phyloP scores from a whole-genome alignment of 768 basidiomycete species.

The Rhodosporidiobolus odoratus region DNA sequence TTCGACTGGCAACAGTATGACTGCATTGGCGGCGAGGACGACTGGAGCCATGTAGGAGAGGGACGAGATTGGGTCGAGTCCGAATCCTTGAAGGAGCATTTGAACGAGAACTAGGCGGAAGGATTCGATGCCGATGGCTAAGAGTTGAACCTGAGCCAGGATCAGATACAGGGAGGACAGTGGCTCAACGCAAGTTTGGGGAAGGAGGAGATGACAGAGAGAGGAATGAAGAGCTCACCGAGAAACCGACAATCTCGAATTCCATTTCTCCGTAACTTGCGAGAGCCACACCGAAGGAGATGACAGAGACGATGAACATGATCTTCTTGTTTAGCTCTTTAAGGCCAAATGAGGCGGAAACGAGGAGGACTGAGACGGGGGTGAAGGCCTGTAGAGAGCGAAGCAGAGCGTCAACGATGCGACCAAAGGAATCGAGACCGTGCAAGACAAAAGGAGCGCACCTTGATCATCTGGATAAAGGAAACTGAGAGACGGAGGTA shows the following conservation, averaged over 20 bases:
- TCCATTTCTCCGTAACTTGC: conserved; percentile 80
- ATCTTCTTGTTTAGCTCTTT: conserved; percentile 59
- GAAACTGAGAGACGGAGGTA: conserved; percentile 83
- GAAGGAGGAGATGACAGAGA: conserved; percentile 81
- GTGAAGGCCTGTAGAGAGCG: conserved; percentile 63
- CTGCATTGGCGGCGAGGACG: conserved; percentile 78
- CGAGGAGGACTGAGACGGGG: conserved; percentile 82
- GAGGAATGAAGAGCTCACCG: conserved; percentile 54
- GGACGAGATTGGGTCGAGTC: conserved; percentile 53
- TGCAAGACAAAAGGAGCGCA: conserved; percentile 42
- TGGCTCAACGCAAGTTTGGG: neutral
- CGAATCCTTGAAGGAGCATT: conserved; percentile 83
- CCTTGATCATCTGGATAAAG: conserved; percentile 75
- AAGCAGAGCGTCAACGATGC: neutral
- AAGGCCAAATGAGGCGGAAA: conserved; percentile 81
- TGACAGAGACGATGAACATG: conserved; percentile 68
- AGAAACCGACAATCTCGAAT: conserved; percentile 80
- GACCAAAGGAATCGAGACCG: too few species aligned
- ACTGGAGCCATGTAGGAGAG: conserved; percentile 48
- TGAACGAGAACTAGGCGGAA: conserved; percentile 94
- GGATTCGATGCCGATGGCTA: conserved; percentile 66
- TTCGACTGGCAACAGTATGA: conserved; percentile 83
- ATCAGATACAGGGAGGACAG: neutral
- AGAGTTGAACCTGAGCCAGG: conserved; percentile 3
- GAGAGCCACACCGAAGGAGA: conserved; percentile 78